phyloP scores from a whole-genome alignment of 768 basidiomycete species.

The Leccinum uliginosum region DNA sequence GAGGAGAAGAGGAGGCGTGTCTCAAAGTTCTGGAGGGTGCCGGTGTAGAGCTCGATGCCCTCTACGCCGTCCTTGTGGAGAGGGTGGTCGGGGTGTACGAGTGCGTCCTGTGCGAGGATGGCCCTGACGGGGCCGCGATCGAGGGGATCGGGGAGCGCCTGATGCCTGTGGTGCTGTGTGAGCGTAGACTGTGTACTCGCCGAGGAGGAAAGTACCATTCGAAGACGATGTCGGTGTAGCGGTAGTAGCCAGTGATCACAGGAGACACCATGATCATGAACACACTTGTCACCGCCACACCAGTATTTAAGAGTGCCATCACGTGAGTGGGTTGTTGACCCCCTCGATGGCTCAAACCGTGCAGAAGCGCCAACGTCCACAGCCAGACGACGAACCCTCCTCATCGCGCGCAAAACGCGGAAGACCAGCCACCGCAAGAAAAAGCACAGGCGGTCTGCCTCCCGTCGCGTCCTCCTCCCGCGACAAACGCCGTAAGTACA shows the following conservation, averaged over 20 bases:
- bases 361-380: slow-evolving; percentile 42
- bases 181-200: neutral
- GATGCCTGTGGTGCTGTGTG: slow-evolving; percentile 40
- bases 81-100: slow-evolving; percentile 71
- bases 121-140: slow-evolving; percentile 66
- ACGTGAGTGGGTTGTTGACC: neutral
- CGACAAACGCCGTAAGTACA: slow-evolving; percentile 11
- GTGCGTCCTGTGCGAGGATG: slow-evolving; percentile 62
- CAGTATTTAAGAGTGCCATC: no score
- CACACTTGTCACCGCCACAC: neutral
- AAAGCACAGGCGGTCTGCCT: slow-evolving; percentile 68
- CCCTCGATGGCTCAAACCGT: slow-evolving; percentile 63
- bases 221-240: slow-evolving; percentile 83
- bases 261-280: slow-evolving; percentile 29
- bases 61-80: slow-evolving; percentile 56
- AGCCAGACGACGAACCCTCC: slow-evolving; percentile 28
- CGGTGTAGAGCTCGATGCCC: slow-evolving; percentile 71
- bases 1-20: slow-evolving; percentile 79
- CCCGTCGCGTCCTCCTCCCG: slow-evolving; percentile 27
- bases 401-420: slow-evolving; percentile 39
- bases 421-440: slow-evolving; percentile 67
- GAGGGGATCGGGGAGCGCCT: slow-evolving; percentile 51
- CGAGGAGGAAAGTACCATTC: slow-evolving; percentile 51
- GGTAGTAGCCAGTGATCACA: slow-evolving; percentile 67
- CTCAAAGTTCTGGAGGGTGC: slow-evolving; percentile 73